Conservation (phyloP, 2,329 filamentous ascomycete species). For the Bipolaris cookei region DNA sequence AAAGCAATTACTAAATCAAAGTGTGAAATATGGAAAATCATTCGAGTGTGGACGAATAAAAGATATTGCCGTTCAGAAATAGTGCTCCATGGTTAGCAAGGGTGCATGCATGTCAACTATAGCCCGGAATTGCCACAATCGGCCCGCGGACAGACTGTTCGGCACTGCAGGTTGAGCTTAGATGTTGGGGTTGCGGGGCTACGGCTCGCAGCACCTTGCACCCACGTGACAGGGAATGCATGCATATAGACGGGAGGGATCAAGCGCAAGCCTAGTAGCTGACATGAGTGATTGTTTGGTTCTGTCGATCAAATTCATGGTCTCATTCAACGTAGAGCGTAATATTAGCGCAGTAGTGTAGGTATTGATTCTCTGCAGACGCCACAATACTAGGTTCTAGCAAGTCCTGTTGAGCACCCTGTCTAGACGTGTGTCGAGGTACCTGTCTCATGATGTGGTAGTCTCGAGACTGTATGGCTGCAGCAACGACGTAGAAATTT, state of each 20-base stretch:
- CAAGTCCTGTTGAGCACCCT: background rate
- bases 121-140: background rate
- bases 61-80: background rate
- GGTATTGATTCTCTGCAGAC: background rate
- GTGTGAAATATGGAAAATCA: background rate
- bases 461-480: conserved; percentile 1
- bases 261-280: background rate
- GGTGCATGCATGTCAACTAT: conserved; percentile 5
- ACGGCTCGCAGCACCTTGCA: background rate
- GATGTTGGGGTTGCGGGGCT: background rate
- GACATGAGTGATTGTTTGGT: background rate
- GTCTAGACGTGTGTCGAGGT: conserved; percentile 7
- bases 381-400: background rate
- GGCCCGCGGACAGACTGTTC: background rate
- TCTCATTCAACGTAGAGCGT: background rate
- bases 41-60: conserved; percentile 1
- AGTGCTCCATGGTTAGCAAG: background rate
- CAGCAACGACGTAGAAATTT: conserved; percentile 1
- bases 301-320: background rate
- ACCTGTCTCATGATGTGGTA: conserved; percentile 1
- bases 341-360: conserved; percentile 4
- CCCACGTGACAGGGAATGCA: conserved; percentile 7
- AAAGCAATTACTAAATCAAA: background rate
- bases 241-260: background rate
- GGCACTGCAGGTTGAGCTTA: conserved; percentile 3